These are phyloP conservation scores for Pseudonectria buxi DNA, from an alignment of 2,329 filamentous ascomycete species.

Conservation along the genomic window DNA sequence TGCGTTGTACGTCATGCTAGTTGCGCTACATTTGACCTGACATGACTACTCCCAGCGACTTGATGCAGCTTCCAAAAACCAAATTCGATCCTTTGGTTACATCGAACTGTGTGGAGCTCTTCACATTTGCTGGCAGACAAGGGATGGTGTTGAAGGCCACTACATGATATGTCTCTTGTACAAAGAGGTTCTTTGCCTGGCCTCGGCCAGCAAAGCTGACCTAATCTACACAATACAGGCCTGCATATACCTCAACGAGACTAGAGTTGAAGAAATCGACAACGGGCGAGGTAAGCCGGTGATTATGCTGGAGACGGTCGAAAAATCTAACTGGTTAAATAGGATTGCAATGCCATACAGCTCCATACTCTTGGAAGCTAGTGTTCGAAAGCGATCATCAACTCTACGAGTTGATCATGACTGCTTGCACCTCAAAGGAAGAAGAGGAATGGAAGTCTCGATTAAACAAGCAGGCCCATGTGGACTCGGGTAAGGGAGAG, in stretches of 20 bases:
- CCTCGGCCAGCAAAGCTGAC: slow-evolving; percentile 56
- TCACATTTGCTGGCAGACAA: slow-evolving; percentile 74
- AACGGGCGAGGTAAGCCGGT: slow-evolving; percentile 60
- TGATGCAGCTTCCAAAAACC: slow-evolving; percentile 48
- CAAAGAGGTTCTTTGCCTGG: slow-evolving; percentile 69
- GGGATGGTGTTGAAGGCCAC: slow-evolving; percentile 60
- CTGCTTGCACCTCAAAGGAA: slow-evolving; percentile 75
- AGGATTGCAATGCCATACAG: slow-evolving; percentile 84
- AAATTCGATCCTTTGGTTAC: slow-evolving; percentile 75
- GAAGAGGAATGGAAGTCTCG: slow-evolving; percentile 71
- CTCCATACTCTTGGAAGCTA: slow-evolving; percentile 86
- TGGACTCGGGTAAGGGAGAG: slow-evolving; percentile 40
- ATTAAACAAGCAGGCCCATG: slow-evolving; percentile 47
- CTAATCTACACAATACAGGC: slow-evolving; percentile 67
- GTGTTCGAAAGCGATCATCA: slow-evolving; percentile 72
- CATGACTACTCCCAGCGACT: slow-evolving; percentile 34
- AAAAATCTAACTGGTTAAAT: slow-evolving; percentile 13
- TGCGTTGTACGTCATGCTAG: slow-evolving; percentile 31
- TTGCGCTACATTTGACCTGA: neutral
- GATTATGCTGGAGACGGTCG: neutral
- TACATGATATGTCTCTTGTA: slow-evolving; percentile 88
- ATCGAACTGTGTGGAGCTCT: slow-evolving; percentile 76
- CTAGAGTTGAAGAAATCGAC: slow-evolving; percentile 64
- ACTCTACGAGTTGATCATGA: slow-evolving; percentile 79
- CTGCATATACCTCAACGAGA: slow-evolving; percentile 60